Conservation (phyloP, 768 basidiomycete species). For the Tephrocybe sp. region DNA sequence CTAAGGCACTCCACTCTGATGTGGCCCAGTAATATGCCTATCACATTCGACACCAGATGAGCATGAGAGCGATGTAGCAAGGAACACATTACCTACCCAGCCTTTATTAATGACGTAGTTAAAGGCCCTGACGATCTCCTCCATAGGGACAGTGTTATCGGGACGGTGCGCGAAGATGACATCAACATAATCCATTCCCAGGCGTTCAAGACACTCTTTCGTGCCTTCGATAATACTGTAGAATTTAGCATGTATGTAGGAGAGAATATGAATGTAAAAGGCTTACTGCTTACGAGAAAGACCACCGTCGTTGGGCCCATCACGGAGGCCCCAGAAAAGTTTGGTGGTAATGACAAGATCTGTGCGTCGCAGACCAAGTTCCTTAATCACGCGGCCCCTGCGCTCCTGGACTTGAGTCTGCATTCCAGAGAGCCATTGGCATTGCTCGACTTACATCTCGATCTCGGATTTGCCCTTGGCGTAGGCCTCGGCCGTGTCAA, state of each 20-base stretch:
- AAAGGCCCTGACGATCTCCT: slow-evolving; percentile 81
- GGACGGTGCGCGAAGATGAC: slow-evolving; percentile 70
- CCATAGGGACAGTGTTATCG: slow-evolving; percentile 61
- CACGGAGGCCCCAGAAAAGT: slow-evolving; percentile 68
- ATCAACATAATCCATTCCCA: slow-evolving; percentile 75
- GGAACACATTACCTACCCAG: slow-evolving; percentile 38
- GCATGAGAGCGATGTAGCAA: neutral
- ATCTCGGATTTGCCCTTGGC: slow-evolving; percentile 66
- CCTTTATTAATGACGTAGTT: slow-evolving; percentile 74
- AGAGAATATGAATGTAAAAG: neutral
- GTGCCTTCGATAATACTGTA: slow-evolving; percentile 69
- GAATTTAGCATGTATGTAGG: too few species aligned
- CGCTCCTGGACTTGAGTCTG: neutral
- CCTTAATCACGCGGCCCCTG: slow-evolving; percentile 71
- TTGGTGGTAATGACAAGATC: slow-evolving; percentile 80
- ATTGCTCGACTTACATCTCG: slow-evolving; percentile 53
- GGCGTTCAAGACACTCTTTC: slow-evolving; percentile 59
- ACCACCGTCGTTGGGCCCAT: slow-evolving; percentile 55
- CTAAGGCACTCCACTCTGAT: slow-evolving; percentile 64
- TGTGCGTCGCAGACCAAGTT: slow-evolving; percentile 59
- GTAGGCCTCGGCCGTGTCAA: slow-evolving; percentile 69
- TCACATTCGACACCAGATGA: slow-evolving; percentile 4
- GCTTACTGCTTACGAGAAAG: slow-evolving; percentile 60
- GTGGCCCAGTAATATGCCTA: slow-evolving; percentile 73
- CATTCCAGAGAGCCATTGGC: neutral